These are phyloP conservation scores for Chenopodium berlandieri DNA, from an alignment of 148 eudicot genomes.

Conservation along the genomic window DNA sequence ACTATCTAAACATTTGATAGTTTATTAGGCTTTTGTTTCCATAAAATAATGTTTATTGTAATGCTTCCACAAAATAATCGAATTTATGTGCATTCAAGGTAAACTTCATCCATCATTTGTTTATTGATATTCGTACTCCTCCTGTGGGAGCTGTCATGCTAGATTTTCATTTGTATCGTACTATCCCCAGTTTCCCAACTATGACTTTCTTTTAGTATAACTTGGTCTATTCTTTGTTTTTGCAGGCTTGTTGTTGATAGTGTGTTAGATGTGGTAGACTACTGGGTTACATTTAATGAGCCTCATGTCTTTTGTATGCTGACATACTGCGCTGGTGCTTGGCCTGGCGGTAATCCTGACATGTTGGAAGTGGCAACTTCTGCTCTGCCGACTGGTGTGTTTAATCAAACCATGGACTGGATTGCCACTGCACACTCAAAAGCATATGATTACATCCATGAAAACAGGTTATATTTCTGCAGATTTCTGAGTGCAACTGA, in stretches of 20 bases:
- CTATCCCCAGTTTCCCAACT: neutral
- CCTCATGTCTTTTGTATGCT: conserved; percentile 95
- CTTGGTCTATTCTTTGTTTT: conserved; percentile 16
- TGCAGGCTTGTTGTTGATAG: conserved; percentile 92
- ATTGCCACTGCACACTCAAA: conserved; percentile 81
- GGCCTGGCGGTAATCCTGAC: conserved; percentile 99
- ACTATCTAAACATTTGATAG: no score
- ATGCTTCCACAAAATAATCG: no score
- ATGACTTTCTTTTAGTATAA: neutral
- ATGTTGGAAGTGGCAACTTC: conserved; percentile 94
- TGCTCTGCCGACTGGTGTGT: conserved; percentile 88
- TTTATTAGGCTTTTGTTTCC: no score
- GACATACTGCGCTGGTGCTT: conserved; percentile 96
- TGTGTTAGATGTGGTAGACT: conserved; percentile 81
- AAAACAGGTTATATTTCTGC: conserved; percentile 56
- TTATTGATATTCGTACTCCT: neutral
- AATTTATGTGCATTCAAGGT: neutral
- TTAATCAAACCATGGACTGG: conserved; percentile 86
- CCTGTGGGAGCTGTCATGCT: neutral
- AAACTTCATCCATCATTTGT: neutral
- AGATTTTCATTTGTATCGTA: neutral
- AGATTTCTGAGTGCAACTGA: conserved; percentile 10
- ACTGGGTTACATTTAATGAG: conserved; percentile 98
- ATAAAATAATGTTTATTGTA: no score
- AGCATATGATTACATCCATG: conserved; percentile 97